Evolutionary conservation across 1,284 basidiomycete genomes (phyloP).

Genomic region (Entoloma clypeatum): DNA sequence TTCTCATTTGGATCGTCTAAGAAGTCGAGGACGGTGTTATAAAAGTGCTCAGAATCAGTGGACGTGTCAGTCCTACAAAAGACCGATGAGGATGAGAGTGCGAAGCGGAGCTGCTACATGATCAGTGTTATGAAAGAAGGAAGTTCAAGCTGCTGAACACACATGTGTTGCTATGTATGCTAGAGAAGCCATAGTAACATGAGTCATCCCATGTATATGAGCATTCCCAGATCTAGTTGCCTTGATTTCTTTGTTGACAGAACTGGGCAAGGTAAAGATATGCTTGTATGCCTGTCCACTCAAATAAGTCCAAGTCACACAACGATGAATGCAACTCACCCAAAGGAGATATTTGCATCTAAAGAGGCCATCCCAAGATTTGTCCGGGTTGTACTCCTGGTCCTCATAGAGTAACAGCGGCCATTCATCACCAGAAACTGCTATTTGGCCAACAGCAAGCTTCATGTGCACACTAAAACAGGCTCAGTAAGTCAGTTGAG

Average conservation of each 20-base stretch:
- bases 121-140: neutral
- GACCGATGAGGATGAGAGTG: too few species aligned
- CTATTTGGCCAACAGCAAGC: conserved; percentile 2
- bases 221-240: conserved; percentile 5
- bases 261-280: conserved; percentile 6
- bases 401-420: conserved; percentile 2
- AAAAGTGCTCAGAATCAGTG: conserved; percentile 17
- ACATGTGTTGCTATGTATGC: too few species aligned
- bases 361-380: conserved; percentile 7
- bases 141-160: conserved; percentile 3
- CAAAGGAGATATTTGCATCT: conserved; percentile 1
- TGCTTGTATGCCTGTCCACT: conserved; percentile 6
- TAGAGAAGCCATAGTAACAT: too few species aligned
- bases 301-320: neutral
- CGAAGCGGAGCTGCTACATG: neutral
- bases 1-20: conserved; percentile 15
- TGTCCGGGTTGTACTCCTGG: neutral
- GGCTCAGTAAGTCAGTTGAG: neutral
- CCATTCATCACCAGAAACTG: conserved; percentile 7
- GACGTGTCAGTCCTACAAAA: too few species aligned
- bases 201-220: too few species aligned
- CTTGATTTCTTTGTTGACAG: conserved; percentile 2
- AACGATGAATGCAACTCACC: neutral
- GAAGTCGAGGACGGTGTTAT: conserved; percentile 12
- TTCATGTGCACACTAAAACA: conserved; percentile 1